Percentiles rank a stretch among this genome's conserved stretches.
Evolutionary conservation across 2,329 filamentous ascomycete genomes (phyloP).

Genomic region (Sporothrix dimorphospora): DNA sequence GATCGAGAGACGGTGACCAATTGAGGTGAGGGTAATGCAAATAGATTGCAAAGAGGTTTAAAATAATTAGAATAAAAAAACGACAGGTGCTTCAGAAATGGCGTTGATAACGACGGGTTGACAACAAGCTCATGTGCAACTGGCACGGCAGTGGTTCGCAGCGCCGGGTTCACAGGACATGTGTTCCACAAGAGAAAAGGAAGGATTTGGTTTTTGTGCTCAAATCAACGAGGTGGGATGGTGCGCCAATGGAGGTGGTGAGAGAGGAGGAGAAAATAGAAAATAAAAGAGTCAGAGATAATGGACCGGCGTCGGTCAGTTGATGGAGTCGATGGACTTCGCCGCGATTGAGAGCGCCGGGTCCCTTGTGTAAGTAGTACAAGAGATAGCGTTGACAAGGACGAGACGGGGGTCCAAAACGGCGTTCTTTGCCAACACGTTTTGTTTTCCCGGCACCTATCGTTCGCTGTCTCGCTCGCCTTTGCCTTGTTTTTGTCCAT

Average conservation of each 20-base stretch:
- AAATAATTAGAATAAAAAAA: no score
- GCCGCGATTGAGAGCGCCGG: not conserved
- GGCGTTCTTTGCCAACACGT: not conserved
- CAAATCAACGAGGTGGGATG: no score
- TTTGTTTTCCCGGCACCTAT: not conserved
- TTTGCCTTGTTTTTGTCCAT: not conserved
- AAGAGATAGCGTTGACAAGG: not conserved
- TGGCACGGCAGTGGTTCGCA: conserved; percentile 13
- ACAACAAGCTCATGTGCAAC: not conserved
- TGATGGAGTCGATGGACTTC: not conserved
- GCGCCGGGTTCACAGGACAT: not conserved
- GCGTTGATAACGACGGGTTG: not conserved
- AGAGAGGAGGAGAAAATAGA: not conserved
- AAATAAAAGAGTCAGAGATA: conserved; percentile 17
- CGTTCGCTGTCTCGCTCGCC: not conserved
- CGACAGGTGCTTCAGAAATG: not conserved
- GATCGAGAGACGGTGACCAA: not conserved
- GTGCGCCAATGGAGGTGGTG: not conserved
- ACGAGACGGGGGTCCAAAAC: not conserved
- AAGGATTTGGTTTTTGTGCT: not conserved
- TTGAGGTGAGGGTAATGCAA: not conserved
- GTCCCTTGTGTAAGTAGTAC: not conserved
- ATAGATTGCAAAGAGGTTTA: not conserved
- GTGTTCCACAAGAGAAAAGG: not conserved
- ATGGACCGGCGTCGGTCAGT: not conserved